Evolutionary conservation across 208 protist species (phyloP), one percentile per base, ranked within the genome.

Genomic region (Leishmania lainsoni): DNA sequence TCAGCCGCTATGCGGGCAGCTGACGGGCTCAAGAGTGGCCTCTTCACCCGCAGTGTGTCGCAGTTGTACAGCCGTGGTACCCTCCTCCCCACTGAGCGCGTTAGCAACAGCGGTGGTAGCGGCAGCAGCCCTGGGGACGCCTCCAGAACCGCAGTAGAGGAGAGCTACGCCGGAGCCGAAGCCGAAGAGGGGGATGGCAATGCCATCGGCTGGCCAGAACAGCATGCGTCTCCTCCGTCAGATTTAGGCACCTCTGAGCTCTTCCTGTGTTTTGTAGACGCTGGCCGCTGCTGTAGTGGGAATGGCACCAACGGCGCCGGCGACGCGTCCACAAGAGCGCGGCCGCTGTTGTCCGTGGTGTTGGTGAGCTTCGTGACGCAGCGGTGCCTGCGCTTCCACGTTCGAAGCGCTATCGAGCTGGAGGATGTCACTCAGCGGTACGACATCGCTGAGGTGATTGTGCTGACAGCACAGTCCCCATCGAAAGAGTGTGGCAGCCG

Each of bases 321-420:
- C 22, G 22, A 48, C 42, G 20, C 72, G 20, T 8, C 72, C 42
- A 52, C 54, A 45, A n/a, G 66, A 17, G 65, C 45, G 16, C 35
- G 56, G 29, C 35, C 69, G 54, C 48, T 52, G 77, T 56, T 95
- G 74, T 77, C 84, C n/a, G 61, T 92, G 45, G 78, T 81, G 42
- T 85, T 97, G 56, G 89, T 96, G 12, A 96, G 93, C 78, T 97
- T 97, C 61, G 90, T 96, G 39, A 93, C 90, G 45, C 86, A 89
- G 79, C 86, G 86, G 22, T 86, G 84, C 17, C 66, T 74, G 10
- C n/a, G 39, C 49, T 86, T 88, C 58, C 59, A 61, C 17, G 58
- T 94, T 22, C 49, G 56, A 29, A 87, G 82, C 0, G 86, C 88
- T 16, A 78, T 93, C 20, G 90, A 90, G 61, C 75, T 96, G 10